Conservation (phyloP, 768 basidiomycete genomes). For the Paxillus involutus region DNA sequence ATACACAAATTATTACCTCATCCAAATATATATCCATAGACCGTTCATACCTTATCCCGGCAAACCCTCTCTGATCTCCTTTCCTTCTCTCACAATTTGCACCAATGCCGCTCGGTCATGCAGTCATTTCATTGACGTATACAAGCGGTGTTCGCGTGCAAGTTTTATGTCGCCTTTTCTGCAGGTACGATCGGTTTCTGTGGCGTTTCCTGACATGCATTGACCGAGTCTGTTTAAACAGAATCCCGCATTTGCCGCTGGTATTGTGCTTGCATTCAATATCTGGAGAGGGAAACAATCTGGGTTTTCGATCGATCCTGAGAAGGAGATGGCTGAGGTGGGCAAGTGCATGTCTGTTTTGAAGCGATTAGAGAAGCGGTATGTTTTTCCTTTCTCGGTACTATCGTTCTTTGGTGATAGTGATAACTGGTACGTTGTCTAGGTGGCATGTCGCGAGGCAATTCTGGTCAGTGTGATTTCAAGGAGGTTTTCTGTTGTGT, state of each 20-base stretch:
- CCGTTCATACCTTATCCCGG: constrained; percentile 72
- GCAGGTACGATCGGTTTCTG: constrained; percentile 22
- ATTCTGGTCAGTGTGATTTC: constrained; percentile 40
- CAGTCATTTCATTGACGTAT: constrained; percentile 69
- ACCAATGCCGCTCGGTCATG: constrained; percentile 82
- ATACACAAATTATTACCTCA: constrained; percentile 53
- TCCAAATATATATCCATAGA: constrained; percentile 73
- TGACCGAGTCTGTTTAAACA: constrained; percentile 6
- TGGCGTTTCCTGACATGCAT: background rate
- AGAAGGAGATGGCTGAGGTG: constrained; percentile 50
- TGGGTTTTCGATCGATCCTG: constrained; percentile 39
- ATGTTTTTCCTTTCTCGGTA: no score
- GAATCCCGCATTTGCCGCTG: constrained; percentile 47
- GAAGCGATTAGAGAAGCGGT: constrained; percentile 36
- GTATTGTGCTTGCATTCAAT: constrained; percentile 53
- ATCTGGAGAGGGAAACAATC: constrained; percentile 53
- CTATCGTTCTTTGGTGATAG: background rate
- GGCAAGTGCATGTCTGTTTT: constrained; percentile 47
- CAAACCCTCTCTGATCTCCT: constrained; percentile 45
- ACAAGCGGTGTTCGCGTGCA: constrained; percentile 35
- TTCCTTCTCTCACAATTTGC: constrained; percentile 77
- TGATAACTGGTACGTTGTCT: background rate
- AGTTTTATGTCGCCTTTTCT: constrained; percentile 21
- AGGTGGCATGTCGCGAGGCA: constrained; percentile 52
- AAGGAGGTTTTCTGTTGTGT: background rate